Evolutionary conservation across 2,329 filamentous ascomycete species (phyloP), one percentile per base, ranked within the genome.

Genomic region (Metarhizium rileyi): DNA sequence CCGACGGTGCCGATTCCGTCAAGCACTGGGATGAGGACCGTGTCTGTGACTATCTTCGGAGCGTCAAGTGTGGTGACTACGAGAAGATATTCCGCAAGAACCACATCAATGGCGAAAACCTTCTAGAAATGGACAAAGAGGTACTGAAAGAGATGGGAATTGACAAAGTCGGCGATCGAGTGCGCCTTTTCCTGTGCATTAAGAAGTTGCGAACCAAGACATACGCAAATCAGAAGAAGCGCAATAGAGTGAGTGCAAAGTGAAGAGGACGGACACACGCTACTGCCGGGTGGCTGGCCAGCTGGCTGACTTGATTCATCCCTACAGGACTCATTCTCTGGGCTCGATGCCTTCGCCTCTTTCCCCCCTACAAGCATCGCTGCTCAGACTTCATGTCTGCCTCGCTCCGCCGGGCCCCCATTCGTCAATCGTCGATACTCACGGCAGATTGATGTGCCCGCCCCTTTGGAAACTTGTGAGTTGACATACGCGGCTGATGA

Each of bases 71-170:
- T 63, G 84, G 85, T 58, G 90, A 97, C 64, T 97, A 98, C 69
- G 90, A 95, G 64, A 83, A 87, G 61, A 69, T 95, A 25, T 96
- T 96, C 69, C 70, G 87, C 69, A 83, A 83, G 63, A 95, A 98
- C 66, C 88, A 97, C 67, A 96, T 98, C 73, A 98, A 93, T 64
- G 93, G 93, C 61, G 90, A 96, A 70, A 96, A 95, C 63, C 75
- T 98, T 42, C 77, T 98, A 58, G 93, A 98, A 70, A 91, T 96
- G 76, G 93, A 98, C 68, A 94, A 95, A 73, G 85, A 90, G 50
- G 89, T 95, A 38, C 76, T 98, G 55, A 94, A 95, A 68, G 93
- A 98, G 67, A 95, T 98, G 81, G 93, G 93, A 41, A 91, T 98
- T 59, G 94, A 95, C 59, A 98, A 97, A 69, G 87, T 98, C 56